These are phyloP conservation scores for Eragrostis tef DNA, from an alignment of 202 grass and related monocot genomes.

Conservation along the genomic window DNA sequence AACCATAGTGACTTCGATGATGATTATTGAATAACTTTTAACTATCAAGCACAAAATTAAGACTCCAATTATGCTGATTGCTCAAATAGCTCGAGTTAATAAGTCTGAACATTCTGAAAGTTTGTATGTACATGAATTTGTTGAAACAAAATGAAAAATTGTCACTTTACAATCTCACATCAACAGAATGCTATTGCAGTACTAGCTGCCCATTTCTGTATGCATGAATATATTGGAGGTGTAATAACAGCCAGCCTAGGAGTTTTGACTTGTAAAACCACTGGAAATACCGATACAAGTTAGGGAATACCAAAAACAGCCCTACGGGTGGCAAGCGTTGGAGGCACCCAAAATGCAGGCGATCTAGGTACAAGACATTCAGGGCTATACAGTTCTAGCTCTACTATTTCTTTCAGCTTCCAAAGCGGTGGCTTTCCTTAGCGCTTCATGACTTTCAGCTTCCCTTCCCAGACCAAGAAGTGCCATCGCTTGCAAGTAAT, in stretches of 20 bases:
- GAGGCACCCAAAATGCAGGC: slow-evolving; percentile 49
- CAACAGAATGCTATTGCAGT: slow-evolving; percentile 45
- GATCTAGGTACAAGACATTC: slow-evolving; percentile 56
- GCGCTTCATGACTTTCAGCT: slow-evolving; percentile 55
- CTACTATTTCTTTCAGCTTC: slow-evolving; percentile 63
- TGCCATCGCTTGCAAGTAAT: slow-evolving; percentile 67
- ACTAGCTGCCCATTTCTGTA: slow-evolving; percentile 49
- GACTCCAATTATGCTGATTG: neutral
- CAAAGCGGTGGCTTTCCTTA: slow-evolving; percentile 57
- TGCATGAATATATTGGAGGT: slow-evolving; percentile 52
- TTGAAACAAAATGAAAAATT: slow-evolving; percentile 41
- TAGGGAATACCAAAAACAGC: slow-evolving; percentile 59
- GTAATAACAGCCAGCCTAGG: slow-evolving; percentile 56
- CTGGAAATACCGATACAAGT: slow-evolving; percentile 50
- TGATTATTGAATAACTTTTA: neutral
- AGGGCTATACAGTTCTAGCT: slow-evolving; percentile 63
- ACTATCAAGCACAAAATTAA: neutral
- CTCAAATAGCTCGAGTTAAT: slow-evolving; percentile 30
- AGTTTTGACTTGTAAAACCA: slow-evolving; percentile 48
- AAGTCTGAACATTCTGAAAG: slow-evolving; percentile 20
- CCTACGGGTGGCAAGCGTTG: slow-evolving; percentile 59
- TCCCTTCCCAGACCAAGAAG: slow-evolving; percentile 71
- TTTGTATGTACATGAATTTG: slow-evolving; percentile 64
- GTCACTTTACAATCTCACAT: slow-evolving; percentile 62
- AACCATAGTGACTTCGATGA: neutral